phyloP scores from a whole-genome alignment of 2,329 filamentous ascomycete genomes.

The Atkinsonella hypoxylon region DNA sequence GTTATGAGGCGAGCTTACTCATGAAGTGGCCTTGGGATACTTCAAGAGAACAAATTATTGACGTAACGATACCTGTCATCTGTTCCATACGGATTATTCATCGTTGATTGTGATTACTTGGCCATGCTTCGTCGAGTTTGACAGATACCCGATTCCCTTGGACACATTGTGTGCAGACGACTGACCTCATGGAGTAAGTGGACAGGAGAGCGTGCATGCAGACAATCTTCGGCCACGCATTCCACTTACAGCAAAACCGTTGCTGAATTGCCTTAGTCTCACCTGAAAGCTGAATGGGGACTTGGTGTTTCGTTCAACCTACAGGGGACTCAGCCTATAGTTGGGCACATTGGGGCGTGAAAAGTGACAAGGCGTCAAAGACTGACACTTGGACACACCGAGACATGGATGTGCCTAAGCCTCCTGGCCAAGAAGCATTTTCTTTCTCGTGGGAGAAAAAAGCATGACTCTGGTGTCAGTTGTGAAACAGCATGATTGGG shows the following conservation, averaged over 20 bases:
- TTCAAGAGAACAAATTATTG: too few relatives aligned
- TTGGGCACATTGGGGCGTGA: background rate
- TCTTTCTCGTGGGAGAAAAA: slow-evolving; percentile 2
- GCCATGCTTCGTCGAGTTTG: too few relatives aligned
- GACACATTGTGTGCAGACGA: background rate
- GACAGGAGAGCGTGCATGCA: background rate
- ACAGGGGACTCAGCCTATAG: background rate
- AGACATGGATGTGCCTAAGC: slow-evolving; percentile 2
- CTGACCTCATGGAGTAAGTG: background rate
- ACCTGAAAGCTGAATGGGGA: background rate
- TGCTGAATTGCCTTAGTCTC: background rate
- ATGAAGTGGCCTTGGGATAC: too few relatives aligned
- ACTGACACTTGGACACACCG: background rate
- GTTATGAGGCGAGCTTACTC: too few relatives aligned
- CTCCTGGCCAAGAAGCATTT: background rate
- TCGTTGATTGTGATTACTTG: too few relatives aligned
- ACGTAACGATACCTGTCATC: too few relatives aligned
- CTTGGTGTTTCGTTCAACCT: background rate
- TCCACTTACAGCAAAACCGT: background rate
- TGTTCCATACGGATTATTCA: too few relatives aligned
- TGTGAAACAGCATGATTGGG: background rate
- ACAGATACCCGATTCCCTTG: background rate
- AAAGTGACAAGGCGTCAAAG: slow-evolving; percentile 1
- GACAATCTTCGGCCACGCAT: background rate
- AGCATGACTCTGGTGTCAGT: background rate